Evolutionary conservation across 306 rosid genomes (phyloP), one percentile per base, ranked within the genome.

Genomic region (Biancaea sappan): DNA sequence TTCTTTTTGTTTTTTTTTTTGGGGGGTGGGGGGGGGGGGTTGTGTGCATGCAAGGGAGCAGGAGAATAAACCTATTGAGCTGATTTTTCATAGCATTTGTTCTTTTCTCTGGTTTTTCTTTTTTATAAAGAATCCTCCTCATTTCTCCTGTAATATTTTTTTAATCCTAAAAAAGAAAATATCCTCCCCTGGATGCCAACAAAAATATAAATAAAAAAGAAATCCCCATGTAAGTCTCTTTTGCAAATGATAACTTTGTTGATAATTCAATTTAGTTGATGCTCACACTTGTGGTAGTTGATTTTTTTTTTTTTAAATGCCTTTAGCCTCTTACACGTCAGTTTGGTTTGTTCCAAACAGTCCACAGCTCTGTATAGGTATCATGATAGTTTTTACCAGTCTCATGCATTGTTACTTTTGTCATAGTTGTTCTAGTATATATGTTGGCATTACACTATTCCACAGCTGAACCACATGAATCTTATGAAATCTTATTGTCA

Each of bases 11-110:
- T n/a, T n/a, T n/a, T n/a, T n/a, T n/a, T n/a, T n/a, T n/a, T n/a
- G n/a, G n/a, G n/a, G n/a, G n/a, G n/a, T n/a, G n/a, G n/a, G n/a
- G n/a, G n/a, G n/a, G n/a, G n/a, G n/a, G n/a, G n/a, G n/a, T n/a
- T n/a, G n/a, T n/a, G 5, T 41, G 54, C 51, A 22, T 43, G 28
- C 2, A 26, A 64, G 43, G 73, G 59, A 73, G 63, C 62, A 71
- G 58, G 57, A 14, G 69, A 7, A 21, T 22, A 29, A 21, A 22
- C 28, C 6, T 32, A 7, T 15, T 31, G 22, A 16, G 40, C 50
- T 66, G 31, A 8, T 66, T 44, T 51, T 66, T 31, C 2, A 18
- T 4, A 3, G 11, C 1, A 1, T 22, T 0, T 52, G 29, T 32
- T 76, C 28, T 51, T 65, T 40, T 59, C 13, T 5, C 18, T 40